These are phyloP conservation scores for Trichoderma endophyticum DNA, from an alignment of 2,329 filamentous ascomycete genomes.

Conservation along the genomic window DNA sequence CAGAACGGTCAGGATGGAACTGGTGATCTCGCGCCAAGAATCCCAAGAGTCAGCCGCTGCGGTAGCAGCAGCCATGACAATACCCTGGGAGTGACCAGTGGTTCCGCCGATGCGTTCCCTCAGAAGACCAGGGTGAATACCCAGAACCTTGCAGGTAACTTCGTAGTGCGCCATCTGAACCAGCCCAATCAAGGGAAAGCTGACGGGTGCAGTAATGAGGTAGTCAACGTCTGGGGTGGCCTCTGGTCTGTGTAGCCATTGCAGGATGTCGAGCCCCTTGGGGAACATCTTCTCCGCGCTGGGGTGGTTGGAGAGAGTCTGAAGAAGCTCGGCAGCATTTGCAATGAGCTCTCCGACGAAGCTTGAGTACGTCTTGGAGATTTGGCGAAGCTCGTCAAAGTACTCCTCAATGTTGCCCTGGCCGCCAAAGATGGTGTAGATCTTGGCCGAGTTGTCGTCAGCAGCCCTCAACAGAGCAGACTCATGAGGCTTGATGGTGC, in stretches of 20 bases:
- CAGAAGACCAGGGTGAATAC: conserved; percentile 83
- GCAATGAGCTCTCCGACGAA: conserved; percentile 85
- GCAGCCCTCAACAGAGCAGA: conserved; percentile 89
- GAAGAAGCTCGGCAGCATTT: conserved; percentile 80
- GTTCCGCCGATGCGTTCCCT: conserved; percentile 81
- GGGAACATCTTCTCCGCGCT: conserved; percentile 92
- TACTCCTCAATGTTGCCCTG: conserved; percentile 99
- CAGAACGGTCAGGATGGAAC: conserved; percentile 81
- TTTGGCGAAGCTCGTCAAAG: conserved; percentile 91
- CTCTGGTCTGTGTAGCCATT: conserved; percentile 87
- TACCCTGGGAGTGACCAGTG: conserved; percentile 94
- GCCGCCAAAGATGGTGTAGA: conserved; percentile 94
- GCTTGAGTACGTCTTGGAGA: conserved; percentile 86
- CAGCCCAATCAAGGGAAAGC: conserved; percentile 90
- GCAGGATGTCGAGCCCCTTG: conserved; percentile 93
- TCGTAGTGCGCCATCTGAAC: conserved; percentile 95
- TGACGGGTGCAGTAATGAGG: conserved; percentile 89
- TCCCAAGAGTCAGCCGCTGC: conserved; percentile 92
- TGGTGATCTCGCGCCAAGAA: conserved; percentile 76
- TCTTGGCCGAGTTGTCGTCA: conserved; percentile 73
- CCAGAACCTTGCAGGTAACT: conserved; percentile 88
- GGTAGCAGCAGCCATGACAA: conserved; percentile 89
- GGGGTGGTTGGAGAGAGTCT: conserved; percentile 75
- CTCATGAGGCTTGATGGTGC: conserved; percentile 86
- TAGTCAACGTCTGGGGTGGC: conserved; percentile 92